Base-by-base conservation (phyloP, 129 eudicot genomes). In the Logfia minima region DNA sequence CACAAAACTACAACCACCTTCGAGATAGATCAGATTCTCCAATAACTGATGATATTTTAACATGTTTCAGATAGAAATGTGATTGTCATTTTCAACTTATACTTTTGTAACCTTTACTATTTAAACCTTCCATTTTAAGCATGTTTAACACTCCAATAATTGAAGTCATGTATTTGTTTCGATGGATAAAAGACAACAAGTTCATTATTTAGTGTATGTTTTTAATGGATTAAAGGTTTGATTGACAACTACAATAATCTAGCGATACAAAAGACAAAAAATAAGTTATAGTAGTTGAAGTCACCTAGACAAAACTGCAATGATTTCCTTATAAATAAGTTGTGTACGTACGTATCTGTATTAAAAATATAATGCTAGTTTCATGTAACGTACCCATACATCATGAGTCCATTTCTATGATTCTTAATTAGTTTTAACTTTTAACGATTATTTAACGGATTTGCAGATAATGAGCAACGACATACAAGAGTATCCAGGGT, bases 391-490 rank as follows among this genome's bases (percentile, higher is more conserved):
- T 31, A 31, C 41, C 41, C 41, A 35, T 35, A 34, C 8, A 6
- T 34, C 39, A 34, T 34, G 39, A 34, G 39, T 35, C 9, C 41
- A 35, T 0, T 35, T 6, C 8, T 6, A 0, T 35, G 41, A 6
- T 6, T 35, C 8, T 6, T 24, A 24, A 24, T 24, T 35, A 35
- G 41, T 35, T 6, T 35, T 8, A 39, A 39, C 13, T 2, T 9
- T 4, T 13, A 45, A 45, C 5, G 3, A 34, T 10, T 24, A 31
- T 35, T 19, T 45, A 45, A 45, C 5, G 22, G 32, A 18, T 65
- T 26, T 66, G 52, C 80, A 81, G 88, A 84, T 84, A 6, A 23
- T 84, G 75, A 84, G 88, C 70, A 84, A 84, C 28, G 85, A 85
- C n/a, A 10, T 84, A 72, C 85, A 76, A 77, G 16, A 85, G 88